phyloP scores from a whole-genome alignment of 805 yeast species.

The Tetrapisispora nanseiensis region DNA sequence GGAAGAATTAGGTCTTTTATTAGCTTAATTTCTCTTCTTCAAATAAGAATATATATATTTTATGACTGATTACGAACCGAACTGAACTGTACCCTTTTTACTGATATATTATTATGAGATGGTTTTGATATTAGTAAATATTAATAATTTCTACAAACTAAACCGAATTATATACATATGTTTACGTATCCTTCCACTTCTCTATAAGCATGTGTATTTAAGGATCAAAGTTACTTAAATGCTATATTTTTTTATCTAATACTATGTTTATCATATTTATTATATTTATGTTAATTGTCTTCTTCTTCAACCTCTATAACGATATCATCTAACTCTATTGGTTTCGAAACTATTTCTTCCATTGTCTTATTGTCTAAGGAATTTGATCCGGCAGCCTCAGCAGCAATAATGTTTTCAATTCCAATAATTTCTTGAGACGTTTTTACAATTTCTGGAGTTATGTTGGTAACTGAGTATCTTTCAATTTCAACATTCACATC shows the following conservation, averaged over 20 bases:
- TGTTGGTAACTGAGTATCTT: no score
- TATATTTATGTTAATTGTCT: not conserved
- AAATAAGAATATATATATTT: not conserved
- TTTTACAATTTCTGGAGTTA: not conserved
- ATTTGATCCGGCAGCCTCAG: not conserved
- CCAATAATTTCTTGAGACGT: not conserved
- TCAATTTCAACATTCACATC: not conserved
- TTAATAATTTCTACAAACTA: no score
- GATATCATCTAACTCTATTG: not conserved
- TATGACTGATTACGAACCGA: not conserved
- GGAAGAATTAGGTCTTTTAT: not conserved
- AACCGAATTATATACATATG: no score
- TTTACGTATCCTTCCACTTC: no score
- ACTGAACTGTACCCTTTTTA: not conserved
- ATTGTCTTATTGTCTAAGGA: not conserved
- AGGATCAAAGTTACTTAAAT: not conserved
- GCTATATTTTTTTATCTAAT: not conserved
- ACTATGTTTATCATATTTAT: not conserved
- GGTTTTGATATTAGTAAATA: not conserved
- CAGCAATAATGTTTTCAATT: not conserved
- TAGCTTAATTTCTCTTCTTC: not conserved
- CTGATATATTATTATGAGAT: not conserved
- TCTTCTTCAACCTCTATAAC: slow-evolving; percentile 1
- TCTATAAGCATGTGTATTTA: slow-evolving; percentile 1
- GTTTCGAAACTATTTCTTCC: not conserved